These are phyloP conservation scores for Hanseniaspora vineae DNA, from an alignment of 805 yeast species.

Conservation along the genomic window DNA sequence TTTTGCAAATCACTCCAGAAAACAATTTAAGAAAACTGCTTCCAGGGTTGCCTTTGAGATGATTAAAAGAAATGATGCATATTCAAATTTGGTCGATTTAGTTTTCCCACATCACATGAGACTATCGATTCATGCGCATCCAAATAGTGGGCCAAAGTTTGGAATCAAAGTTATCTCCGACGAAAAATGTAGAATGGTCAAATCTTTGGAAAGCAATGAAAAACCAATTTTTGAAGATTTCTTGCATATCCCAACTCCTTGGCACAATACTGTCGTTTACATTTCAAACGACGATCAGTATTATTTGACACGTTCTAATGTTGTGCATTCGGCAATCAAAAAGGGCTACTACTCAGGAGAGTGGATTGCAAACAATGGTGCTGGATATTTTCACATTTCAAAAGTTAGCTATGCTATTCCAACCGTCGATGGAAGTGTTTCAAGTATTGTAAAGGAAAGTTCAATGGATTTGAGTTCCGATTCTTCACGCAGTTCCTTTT, in stretches of 20 bases:
- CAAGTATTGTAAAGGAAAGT: neutral
- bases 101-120: constrained; percentile 47
- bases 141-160: constrained; percentile 45
- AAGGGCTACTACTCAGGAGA: constrained; percentile 17
- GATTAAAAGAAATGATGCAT: constrained; percentile 54
- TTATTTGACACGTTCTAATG: constrained; percentile 26
- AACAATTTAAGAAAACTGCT: constrained; percentile 36
- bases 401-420: neutral
- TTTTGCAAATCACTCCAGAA: constrained; percentile 29
- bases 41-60: constrained; percentile 48
- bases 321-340: constrained; percentile 25
- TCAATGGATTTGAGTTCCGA: neutral
- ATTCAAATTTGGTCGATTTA: constrained; percentile 47
- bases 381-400: neutral
- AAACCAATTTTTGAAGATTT: constrained; percentile 38
- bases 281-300: constrained; percentile 24
- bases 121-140: constrained; percentile 50
- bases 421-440: neutral
- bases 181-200: constrained; percentile 33
- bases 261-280: constrained; percentile 45
- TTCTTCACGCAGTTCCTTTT: neutral
- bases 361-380: neutral
- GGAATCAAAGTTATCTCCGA: constrained; percentile 37
- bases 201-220: constrained; percentile 25
- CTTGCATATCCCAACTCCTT: constrained; percentile 53